Conservation (phyloP, 2,329 filamentous ascomycete genomes). For the Aspergillus texensis region DNA sequence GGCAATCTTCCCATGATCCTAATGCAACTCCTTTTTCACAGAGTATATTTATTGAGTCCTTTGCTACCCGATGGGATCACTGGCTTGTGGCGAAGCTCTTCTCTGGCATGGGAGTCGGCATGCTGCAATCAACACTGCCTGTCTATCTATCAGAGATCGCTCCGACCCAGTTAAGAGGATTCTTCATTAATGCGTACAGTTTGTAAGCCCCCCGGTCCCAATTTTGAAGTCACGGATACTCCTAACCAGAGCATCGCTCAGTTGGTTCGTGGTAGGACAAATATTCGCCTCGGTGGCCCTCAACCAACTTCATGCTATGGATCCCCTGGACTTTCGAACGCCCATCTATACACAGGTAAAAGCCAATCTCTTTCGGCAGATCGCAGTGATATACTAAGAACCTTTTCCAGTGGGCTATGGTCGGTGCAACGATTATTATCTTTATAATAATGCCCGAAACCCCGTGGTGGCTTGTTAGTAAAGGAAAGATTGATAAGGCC, state of each 20-base stretch:
- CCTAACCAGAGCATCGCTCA: slow-evolving; percentile 1
- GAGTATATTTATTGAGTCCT: slow-evolving; percentile 43
- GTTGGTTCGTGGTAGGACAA: slow-evolving; percentile 50
- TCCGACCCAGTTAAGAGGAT: slow-evolving; percentile 45
- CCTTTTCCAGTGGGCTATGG: slow-evolving; percentile 44
- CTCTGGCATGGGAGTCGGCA: slow-evolving; percentile 47
- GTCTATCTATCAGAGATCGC: slow-evolving; percentile 48
- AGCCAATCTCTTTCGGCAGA: background rate
- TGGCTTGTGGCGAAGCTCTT: slow-evolving; percentile 43
- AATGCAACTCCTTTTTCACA: background rate
- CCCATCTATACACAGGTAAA: slow-evolving; percentile 48
- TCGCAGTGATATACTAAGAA: background rate
- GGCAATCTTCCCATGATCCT: background rate
- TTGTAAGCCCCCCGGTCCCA: slow-evolving; percentile 28
- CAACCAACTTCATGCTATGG: slow-evolving; percentile 33
- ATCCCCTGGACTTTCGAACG: slow-evolving; percentile 40
- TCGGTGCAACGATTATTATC: slow-evolving; percentile 35
- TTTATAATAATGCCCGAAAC: slow-evolving; percentile 14
- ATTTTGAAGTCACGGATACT: background rate
- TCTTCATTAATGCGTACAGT: slow-evolving; percentile 45
- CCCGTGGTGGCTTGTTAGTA: slow-evolving; percentile 16
- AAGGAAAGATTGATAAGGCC: slow-evolving; percentile 12
- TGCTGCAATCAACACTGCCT: slow-evolving; percentile 47
- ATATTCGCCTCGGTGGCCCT: slow-evolving; percentile 49
- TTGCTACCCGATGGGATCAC: slow-evolving; percentile 43